phyloP scores from a whole-genome alignment of 1,139 yeast genomes.

The Kodamaea alishanica region DNA sequence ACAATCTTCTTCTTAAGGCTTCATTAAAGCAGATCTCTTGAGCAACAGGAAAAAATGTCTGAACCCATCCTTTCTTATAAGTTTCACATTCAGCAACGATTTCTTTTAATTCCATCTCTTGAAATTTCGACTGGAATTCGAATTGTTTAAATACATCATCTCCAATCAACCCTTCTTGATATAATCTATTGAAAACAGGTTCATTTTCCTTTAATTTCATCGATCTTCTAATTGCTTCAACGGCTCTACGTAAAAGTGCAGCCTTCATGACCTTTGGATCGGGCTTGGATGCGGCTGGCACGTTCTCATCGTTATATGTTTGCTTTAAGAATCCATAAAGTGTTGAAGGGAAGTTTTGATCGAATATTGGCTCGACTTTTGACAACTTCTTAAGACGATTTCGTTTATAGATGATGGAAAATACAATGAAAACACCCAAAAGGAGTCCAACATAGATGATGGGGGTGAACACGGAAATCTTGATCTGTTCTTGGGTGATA shows the following conservation, averaged over 20 bases:
- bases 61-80: slow-evolving; percentile 78
- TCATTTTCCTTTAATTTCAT: slow-evolving; percentile 70
- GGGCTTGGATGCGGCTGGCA: slow-evolving; percentile 48
- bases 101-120: slow-evolving; percentile 76
- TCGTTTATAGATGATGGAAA: slow-evolving; percentile 68
- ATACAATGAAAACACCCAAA: slow-evolving; percentile 65
- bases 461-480: slow-evolving; percentile 83
- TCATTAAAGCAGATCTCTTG: slow-evolving; percentile 91
- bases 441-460: slow-evolving; percentile 72
- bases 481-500: slow-evolving; percentile 26
- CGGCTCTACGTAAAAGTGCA: slow-evolving; percentile 72
- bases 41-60: slow-evolving; percentile 69
- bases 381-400: slow-evolving; percentile 53
- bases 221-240: slow-evolving; percentile 66
- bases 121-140: slow-evolving; percentile 70
- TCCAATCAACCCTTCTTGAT: slow-evolving; percentile 87
- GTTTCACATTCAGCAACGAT: slow-evolving; percentile 74
- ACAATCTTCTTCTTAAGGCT: slow-evolving; percentile 78
- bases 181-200: slow-evolving; percentile 63
- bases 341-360: slow-evolving; percentile 62
- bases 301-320: slow-evolving; percentile 38
- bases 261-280: slow-evolving; percentile 83
- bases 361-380: slow-evolving; percentile 65
- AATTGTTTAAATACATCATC: slow-evolving; percentile 83
- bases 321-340: slow-evolving; percentile 59